These are phyloP conservation scores for Terana coerulea DNA, from an alignment of 768 basidiomycete genomes.

Conservation along the genomic window DNA sequence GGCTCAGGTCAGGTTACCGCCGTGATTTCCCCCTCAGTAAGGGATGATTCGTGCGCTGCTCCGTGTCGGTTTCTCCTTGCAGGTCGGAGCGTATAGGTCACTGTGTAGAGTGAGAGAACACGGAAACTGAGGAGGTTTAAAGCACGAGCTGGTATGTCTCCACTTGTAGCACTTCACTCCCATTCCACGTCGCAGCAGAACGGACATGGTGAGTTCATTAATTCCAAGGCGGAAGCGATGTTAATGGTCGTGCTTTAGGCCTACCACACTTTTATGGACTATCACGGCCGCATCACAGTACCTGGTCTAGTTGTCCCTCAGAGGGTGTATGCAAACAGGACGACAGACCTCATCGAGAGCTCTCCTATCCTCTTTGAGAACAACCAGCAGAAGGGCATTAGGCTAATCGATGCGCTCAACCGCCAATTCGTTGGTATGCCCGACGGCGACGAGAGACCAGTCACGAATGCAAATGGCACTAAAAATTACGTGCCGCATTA, in stretches of 20 bases:
- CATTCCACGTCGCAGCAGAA: neutral
- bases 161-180: neutral
- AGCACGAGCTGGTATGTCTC: neutral
- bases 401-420: neutral
- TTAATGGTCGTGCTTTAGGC: neutral
- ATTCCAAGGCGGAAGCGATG: neutral
- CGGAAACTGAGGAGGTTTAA: neutral
- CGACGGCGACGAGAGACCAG: neutral
- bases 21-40: no score
- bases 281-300: neutral
- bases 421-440: neutral
- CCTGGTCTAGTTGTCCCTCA: constrained; percentile 1
- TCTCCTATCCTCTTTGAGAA: neutral
- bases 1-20: no score
- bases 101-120: neutral
- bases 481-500: no score
- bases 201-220: neutral
- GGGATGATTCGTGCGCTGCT: no score
- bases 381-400: neutral
- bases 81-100: neutral
- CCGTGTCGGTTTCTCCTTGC: no score
- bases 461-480: no score
- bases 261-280: neutral
- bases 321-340: no score
- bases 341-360: no score